Base-by-base conservation (phyloP, 192 early-diverging fungal species). In the Rhizophagus sp. region DNA sequence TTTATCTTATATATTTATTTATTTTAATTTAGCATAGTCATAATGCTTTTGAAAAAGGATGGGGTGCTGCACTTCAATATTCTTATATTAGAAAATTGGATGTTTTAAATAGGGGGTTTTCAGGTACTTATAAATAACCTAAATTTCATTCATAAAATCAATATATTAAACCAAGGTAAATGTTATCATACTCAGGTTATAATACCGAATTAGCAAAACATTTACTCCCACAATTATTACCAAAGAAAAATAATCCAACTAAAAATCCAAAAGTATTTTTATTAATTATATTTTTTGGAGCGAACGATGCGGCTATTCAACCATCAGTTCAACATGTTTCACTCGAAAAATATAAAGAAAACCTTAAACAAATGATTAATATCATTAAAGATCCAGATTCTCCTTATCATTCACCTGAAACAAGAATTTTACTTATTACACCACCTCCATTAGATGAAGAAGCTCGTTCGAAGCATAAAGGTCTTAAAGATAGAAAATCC, bases 101-200 rank as follows among this genome's bases (percentile, higher is more conserved):
- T 73, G 85, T 97, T 10, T 79, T 96, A 13, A 94, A 94, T 75
- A 88, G 95, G 13, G 96, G 96, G 2, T 95, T 90, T 78, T 88
- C 91, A n/a, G 95, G 92, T 88, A 85, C 52, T 15, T 52, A 19
- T 49, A 9, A 64, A 22, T 12, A 27, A 57, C 4, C 19, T 27
- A 15, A 36, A 63, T 17, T 70, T 75, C 24, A 47, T 19, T 39
- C 25, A 63, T 57, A 19, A 19, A 34, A 36, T 39, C n/a, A 34
- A 25, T 24, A 50, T 17, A 41, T 70, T 22, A 25, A 25, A 30
- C 2, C 19, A 15, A 44, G 12, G 4, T 8, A 34, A 8, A 15
- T 63, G 13, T 3, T 66, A 69, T 69, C 30, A 72, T 6, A 13
- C 39, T 41, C 75, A 91, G 91, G 93, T 13, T 95, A 92, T 85